Conservation (phyloP, 345 rosid species). For the Aurinia saxatilis region DNA sequence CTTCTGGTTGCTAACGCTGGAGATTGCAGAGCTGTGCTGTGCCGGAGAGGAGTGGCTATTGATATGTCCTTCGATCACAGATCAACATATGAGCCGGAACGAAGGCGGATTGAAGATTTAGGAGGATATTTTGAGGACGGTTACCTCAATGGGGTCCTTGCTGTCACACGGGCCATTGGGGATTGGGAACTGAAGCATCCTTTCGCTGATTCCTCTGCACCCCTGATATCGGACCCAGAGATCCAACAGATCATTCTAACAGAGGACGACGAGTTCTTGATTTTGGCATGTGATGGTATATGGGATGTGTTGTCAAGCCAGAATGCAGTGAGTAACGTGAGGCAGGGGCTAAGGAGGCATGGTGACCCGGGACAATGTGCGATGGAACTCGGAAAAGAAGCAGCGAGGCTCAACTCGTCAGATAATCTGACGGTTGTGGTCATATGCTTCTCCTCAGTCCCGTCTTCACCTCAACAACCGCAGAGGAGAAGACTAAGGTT, state of each 20-base stretch:
- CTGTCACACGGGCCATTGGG: conserved; percentile 77
- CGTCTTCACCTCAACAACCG: conserved; percentile 40
- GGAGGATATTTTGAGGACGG: conserved; percentile 63
- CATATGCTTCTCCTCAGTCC: conserved; percentile 59
- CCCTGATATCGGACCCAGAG: conserved; percentile 82
- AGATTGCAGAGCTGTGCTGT: conserved; percentile 82
- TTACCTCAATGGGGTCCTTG: conserved; percentile 66
- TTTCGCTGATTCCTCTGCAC: conserved; percentile 32
- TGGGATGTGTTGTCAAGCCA: conserved; percentile 83
- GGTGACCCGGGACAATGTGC: conserved; percentile 64
- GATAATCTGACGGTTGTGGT: conserved; percentile 77
- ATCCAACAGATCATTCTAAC: conserved; percentile 47
- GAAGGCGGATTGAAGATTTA: conserved; percentile 48
- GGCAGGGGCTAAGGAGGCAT: conserved; percentile 67
- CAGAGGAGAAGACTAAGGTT: conserved; percentile 42
- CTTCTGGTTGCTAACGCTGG: conserved; percentile 84
- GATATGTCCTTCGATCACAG: conserved; percentile 81
- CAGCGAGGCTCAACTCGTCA: conserved; percentile 45
- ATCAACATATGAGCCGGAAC: conserved; percentile 52
- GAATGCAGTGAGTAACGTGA: conserved; percentile 65
- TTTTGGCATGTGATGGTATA: conserved; percentile 76
- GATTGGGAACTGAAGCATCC: conserved; percentile 63
- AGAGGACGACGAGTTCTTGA: conserved; percentile 73
- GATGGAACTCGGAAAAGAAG: conserved; percentile 70
- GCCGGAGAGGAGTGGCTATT: conserved; percentile 48